phyloP scores from a whole-genome alignment of 1,139 yeast genomes.

The Blastobotrys proliferans region DNA sequence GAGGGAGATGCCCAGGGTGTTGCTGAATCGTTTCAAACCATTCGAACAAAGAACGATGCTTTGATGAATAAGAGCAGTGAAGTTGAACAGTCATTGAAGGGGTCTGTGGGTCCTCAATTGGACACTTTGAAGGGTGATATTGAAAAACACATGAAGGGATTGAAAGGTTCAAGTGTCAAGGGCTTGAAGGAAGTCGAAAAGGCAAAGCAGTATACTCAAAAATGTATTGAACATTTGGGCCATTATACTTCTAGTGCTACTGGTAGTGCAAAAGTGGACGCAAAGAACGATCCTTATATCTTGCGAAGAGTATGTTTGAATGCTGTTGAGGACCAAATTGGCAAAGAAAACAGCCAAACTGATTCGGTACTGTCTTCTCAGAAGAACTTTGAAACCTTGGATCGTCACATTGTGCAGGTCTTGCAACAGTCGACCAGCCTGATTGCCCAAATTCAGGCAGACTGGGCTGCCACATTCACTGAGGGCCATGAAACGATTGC shows the following conservation, averaged over 20 bases:
- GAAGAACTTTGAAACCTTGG: constrained; percentile 40
- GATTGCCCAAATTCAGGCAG: constrained; percentile 32
- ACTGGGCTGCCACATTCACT: constrained; percentile 30
- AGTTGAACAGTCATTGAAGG: constrained; percentile 32
- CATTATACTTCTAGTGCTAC: constrained; percentile 29
- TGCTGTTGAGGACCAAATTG: constrained; percentile 41
- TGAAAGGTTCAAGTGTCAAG: constrained; percentile 36
- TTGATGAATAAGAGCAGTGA: constrained; percentile 34
- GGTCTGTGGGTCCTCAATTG: constrained; percentile 35
- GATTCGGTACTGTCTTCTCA: constrained; percentile 43
- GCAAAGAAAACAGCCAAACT: constrained; percentile 43
- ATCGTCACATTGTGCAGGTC: constrained; percentile 41
- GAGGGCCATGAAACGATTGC: constrained; percentile 33
- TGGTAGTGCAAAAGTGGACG: constrained; percentile 33
- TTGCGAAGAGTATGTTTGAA: constrained; percentile 37
- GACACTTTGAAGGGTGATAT: constrained; percentile 36
- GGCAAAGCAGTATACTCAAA: constrained; percentile 35
- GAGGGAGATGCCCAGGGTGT: constrained; percentile 26
- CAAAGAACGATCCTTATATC: constrained; percentile 45
- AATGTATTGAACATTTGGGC: constrained; percentile 37
- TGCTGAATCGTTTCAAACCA: constrained; percentile 33
- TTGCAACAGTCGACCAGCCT: constrained; percentile 39
- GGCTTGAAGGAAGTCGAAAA: constrained; percentile 38
- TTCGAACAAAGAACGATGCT: constrained; percentile 33
- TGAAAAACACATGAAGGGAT: constrained; percentile 40